phyloP scores from a whole-genome alignment of 164 flowering plant genomes.

The Stephania yunnanensis region DNA sequence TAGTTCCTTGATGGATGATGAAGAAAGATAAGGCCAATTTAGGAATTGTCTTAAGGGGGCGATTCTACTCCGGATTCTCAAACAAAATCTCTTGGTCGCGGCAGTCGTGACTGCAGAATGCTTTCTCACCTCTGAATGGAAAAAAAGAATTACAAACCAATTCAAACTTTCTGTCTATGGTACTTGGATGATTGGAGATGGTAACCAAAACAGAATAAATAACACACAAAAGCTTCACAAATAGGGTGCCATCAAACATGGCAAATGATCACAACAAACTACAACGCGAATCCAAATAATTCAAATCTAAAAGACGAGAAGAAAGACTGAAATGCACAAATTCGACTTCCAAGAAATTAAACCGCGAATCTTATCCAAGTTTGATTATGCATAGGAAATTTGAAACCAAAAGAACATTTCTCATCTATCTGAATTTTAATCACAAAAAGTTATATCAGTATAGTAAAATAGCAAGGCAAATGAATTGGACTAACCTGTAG shows the following conservation, averaged over 20 bases:
- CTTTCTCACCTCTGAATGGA: slow-evolving; percentile 68
- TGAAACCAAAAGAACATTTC: not conserved
- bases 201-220: not conserved
- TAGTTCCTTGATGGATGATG: not conserved
- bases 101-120: slow-evolving; percentile 85
- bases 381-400: not conserved
- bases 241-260: not conserved
- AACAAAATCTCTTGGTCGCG: slow-evolving; percentile 59
- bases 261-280: too few species aligned
- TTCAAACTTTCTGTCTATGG: not conserved
- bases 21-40: slow-evolving; percentile 9
- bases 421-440: not conserved
- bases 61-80: slow-evolving; percentile 33
- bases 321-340: too few species aligned
- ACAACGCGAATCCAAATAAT: not conserved
- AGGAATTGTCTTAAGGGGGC: slow-evolving; percentile 15
- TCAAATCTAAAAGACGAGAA: too few species aligned
- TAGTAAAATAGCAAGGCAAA: not conserved
- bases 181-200: not conserved
- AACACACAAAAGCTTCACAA: not conserved
- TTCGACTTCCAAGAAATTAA: not conserved
- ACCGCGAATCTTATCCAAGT: not conserved
- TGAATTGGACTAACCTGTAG: slow-evolving; percentile 49
- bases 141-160: not conserved
- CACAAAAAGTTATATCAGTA: not conserved